Conservation (phyloP, 768 basidiomycete genomes). For the Lactarius psammicola region DNA sequence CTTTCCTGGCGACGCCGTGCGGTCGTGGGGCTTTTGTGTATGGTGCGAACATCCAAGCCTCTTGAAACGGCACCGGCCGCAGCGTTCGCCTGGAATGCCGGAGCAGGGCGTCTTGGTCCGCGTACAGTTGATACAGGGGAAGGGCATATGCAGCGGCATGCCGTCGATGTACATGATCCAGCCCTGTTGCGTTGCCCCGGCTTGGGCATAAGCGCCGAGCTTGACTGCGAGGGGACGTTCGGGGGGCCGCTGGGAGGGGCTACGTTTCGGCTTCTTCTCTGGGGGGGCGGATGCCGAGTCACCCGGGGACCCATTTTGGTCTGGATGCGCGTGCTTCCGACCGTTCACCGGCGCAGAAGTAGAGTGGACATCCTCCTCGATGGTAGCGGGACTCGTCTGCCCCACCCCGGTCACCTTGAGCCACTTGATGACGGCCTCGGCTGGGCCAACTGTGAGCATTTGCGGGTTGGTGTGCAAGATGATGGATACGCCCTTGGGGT, state of each 20-base stretch:
- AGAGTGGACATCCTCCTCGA: not conserved
- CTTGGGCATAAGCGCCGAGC: constrained; percentile 18
- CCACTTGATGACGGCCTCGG: constrained; percentile 23
- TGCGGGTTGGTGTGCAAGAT: constrained; percentile 2
- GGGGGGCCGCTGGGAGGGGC: not conserved
- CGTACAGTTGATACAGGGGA: constrained; percentile 6
- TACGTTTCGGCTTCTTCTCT: not conserved
- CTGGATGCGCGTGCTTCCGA: constrained; percentile 7
- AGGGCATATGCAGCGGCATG: constrained; percentile 12
- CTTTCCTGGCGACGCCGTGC: not conserved
- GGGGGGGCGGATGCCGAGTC: constrained; percentile 19
- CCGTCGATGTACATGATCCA: constrained; percentile 22
- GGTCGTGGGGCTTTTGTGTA: not conserved
- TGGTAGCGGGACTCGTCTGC: not conserved
- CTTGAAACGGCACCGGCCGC: constrained; percentile 21
- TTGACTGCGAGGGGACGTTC: not conserved
- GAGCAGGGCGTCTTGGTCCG: constrained; percentile 14
- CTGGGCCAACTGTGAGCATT: constrained; percentile 11
- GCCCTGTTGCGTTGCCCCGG: constrained; percentile 16
- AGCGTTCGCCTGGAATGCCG: constrained; percentile 20
- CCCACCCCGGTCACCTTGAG: constrained; percentile 11
- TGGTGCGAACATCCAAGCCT: constrained; percentile 15
- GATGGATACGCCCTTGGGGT: constrained; percentile 18
- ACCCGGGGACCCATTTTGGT: not conserved
- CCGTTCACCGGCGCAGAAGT: constrained; percentile 1